A percentile compares a stretch with the other conserved stretches of the same genome.
These are phyloP conservation scores for Anthracocystis walkeri DNA, from an alignment of 1,284 basidiomycete species.

Conservation along the genomic window DNA sequence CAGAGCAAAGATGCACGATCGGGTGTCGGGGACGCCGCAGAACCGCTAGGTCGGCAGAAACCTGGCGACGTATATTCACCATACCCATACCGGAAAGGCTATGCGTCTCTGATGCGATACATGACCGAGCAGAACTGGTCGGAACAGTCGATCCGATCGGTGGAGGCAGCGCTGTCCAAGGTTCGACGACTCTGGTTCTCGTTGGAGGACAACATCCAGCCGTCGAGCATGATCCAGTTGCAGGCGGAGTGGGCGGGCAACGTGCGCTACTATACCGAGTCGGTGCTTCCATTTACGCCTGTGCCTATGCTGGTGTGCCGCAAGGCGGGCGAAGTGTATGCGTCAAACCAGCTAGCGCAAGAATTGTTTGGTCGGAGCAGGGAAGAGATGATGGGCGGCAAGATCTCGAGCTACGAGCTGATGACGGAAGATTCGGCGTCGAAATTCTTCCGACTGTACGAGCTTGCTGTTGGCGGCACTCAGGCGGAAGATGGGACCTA, in stretches of 20 bases:
- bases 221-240: constrained; percentile 49
- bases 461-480: constrained; percentile 32
- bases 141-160: constrained; percentile 43
- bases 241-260: constrained; percentile 56
- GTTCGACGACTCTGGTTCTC: constrained; percentile 52
- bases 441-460: constrained; percentile 48
- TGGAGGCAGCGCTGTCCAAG: constrained; percentile 46
- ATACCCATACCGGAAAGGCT: constrained; percentile 49
- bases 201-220: constrained; percentile 53
- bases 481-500: constrained; percentile 34
- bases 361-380: constrained; percentile 32
- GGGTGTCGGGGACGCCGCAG: constrained; percentile 5
- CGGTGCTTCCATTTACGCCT: constrained; percentile 46
- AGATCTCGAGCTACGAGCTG: constrained; percentile 46
- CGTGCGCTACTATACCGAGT: constrained; percentile 46
- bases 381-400: constrained; percentile 41
- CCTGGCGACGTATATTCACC: constrained; percentile 46
- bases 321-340: constrained; percentile 53
- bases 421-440: constrained; percentile 53
- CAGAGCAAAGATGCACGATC: background rate
- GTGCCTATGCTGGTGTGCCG: constrained; percentile 51
- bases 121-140: constrained; percentile 52
- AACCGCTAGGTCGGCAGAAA: constrained; percentile 12
- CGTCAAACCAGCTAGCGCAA: constrained; percentile 42
- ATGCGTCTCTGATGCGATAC: constrained; percentile 51